A percentile compares a stretch with the other conserved stretches of the same genome.
Evolutionary conservation across 805 yeast genomes (phyloP).

Genomic region (Zygosaccharomyces bailii): DNA sequence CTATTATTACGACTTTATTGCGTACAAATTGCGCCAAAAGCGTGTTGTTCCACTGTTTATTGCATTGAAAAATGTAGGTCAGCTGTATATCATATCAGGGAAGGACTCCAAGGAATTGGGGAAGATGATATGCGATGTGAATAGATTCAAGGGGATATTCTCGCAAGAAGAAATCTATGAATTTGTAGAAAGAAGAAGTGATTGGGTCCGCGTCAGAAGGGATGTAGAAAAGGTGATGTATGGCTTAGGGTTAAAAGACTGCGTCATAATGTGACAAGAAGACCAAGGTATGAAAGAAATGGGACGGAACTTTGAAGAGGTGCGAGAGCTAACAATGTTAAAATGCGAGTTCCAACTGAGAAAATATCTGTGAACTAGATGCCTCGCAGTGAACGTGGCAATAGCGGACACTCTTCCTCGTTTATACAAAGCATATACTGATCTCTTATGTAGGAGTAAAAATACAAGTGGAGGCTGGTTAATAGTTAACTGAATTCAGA

Average conservation of each 20-base stretch:
- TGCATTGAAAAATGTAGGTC: conserved; percentile 81
- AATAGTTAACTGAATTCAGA: not conserved
- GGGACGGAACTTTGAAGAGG: too few species aligned
- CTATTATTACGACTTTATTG: conserved; percentile 68
- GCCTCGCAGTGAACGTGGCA: too few species aligned
- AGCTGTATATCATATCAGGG: conserved; percentile 64
- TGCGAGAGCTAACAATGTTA: too few species aligned
- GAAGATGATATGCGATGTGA: conserved; percentile 72
- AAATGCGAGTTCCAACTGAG: too few species aligned
- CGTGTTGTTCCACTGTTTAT: conserved; percentile 72
- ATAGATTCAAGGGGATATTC: conserved; percentile 83
- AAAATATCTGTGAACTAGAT: too few species aligned
- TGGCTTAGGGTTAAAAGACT: conserved; percentile 80
- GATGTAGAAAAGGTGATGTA: conserved; percentile 94
- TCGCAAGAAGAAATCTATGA: conserved; percentile 93
- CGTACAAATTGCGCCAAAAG: conserved; percentile 53
- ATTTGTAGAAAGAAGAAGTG: conserved; percentile 80
- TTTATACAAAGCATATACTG: too few species aligned
- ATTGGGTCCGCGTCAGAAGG: conserved; percentile 72
- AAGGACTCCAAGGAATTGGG: conserved; percentile 80
- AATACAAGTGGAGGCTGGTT: not conserved
- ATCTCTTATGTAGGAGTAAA: not conserved
- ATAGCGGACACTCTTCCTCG: too few species aligned
- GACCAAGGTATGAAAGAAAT: too few species aligned
- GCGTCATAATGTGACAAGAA: conserved; percentile 55